Conservation (phyloP, 1,284 basidiomycete genomes). For the Cutaneotrichosporon daszewskae region DNA sequence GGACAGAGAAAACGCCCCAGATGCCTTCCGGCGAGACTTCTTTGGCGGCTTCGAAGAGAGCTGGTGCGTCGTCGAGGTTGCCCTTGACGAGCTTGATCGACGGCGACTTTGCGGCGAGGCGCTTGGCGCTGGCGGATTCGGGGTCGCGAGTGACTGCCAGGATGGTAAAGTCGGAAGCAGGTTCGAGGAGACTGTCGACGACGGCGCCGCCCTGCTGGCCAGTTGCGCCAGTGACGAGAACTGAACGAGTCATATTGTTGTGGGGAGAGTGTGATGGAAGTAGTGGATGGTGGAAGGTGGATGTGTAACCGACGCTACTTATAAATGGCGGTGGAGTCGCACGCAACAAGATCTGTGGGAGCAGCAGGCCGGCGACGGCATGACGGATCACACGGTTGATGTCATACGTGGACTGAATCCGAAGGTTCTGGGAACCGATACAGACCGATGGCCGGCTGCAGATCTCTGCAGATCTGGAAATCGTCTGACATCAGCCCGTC, state of each 20-base stretch:
- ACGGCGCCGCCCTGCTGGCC: constrained; percentile 51
- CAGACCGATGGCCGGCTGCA: too few species aligned
- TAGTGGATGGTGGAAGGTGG: too few species aligned
- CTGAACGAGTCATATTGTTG: constrained; percentile 17
- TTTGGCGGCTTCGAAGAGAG: constrained; percentile 14
- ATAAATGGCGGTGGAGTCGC: too few species aligned
- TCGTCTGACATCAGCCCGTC: too few species aligned
- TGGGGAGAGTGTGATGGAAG: too few species aligned
- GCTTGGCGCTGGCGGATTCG: constrained; percentile 10
- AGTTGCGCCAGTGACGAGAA: constrained; percentile 51
- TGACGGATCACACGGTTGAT: too few species aligned
- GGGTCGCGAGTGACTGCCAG: constrained; percentile 28
- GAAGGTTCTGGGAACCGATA: too few species aligned
- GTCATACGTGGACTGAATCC: too few species aligned
- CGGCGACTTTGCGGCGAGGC: constrained; percentile 14
- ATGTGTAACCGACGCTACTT: too few species aligned
- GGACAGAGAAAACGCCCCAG: constrained; percentile 28
- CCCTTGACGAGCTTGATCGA: constrained; percentile 24
- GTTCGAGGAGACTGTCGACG: constrained; percentile 26
- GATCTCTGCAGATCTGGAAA: too few species aligned
- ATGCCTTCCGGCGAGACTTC: constrained; percentile 12
- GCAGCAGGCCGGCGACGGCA: too few species aligned
- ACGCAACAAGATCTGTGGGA: too few species aligned
- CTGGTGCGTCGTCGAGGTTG: constrained; percentile 12
- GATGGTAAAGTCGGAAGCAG: constrained; percentile 14